Conservation (phyloP, 768 basidiomycete genomes). For the Auricularia sp. region DNA sequence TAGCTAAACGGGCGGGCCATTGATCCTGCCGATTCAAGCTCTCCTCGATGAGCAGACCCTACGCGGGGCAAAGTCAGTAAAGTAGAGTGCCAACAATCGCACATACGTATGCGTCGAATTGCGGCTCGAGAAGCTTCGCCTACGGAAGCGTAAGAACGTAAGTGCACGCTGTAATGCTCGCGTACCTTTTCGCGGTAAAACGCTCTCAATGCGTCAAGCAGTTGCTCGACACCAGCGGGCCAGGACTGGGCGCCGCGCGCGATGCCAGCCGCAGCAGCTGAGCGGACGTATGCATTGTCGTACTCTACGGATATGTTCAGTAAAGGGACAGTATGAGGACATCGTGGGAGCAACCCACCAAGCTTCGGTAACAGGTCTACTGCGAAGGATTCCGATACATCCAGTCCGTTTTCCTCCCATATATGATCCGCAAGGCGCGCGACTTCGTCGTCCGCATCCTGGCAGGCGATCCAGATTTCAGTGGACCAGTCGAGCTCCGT, state of each 20-base stretch:
- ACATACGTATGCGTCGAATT: conserved; percentile 85
- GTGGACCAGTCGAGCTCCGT: conserved; percentile 92
- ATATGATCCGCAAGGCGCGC: conserved; percentile 64
- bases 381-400: conserved; percentile 64
- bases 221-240: conserved; percentile 30
- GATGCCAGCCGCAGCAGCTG: conserved; percentile 58
- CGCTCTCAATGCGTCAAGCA: conserved; percentile 40
- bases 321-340: background rate
- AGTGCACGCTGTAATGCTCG: no score
- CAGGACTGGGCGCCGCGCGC: conserved; percentile 59
- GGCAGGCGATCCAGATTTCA: conserved; percentile 76
- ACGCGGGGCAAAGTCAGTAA: background rate
- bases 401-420: conserved; percentile 95
- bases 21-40: conserved; percentile 84
- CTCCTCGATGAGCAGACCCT: conserved; percentile 90
- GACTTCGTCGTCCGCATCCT: conserved; percentile 87
- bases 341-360: conserved; percentile 33
- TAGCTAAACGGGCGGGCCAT: conserved; percentile 72
- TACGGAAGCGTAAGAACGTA: conserved; percentile 15
- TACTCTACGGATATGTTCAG: conserved; percentile 41
- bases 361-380: conserved; percentile 51
- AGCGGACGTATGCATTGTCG: conserved; percentile 69
- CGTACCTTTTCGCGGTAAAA: conserved; percentile 77
- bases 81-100: background rate
- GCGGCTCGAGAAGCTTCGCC: conserved; percentile 81